These are phyloP conservation scores for Pleomassaria siparia DNA, from an alignment of 2,329 filamentous ascomycete genomes.

Conservation along the genomic window DNA sequence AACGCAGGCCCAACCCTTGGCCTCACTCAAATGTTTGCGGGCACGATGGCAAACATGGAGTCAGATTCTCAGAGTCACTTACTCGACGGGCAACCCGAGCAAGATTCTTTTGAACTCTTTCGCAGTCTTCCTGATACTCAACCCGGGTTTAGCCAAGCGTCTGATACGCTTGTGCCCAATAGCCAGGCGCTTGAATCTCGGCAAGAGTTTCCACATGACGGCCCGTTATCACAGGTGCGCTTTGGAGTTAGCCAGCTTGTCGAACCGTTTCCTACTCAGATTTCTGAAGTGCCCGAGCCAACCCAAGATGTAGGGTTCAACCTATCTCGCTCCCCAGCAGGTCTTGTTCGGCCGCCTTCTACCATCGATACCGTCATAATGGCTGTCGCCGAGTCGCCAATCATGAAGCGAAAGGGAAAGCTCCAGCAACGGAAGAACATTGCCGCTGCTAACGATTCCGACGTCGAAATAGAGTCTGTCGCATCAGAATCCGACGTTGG, in stretches of 20 bases:
- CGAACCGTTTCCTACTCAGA: slow-evolving; percentile 55
- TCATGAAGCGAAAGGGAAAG: slow-evolving; percentile 62
- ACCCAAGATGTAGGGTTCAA: slow-evolving; percentile 82
- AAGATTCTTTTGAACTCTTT: slow-evolving; percentile 55
- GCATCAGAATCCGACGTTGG: slow-evolving; percentile 16
- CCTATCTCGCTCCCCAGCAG: slow-evolving; percentile 67
- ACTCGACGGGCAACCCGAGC: slow-evolving; percentile 39
- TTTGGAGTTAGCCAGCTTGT: slow-evolving; percentile 42
- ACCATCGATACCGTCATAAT: slow-evolving; percentile 71
- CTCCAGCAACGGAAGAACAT: slow-evolving; percentile 51
- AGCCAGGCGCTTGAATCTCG: slow-evolving; percentile 50
- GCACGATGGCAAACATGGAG: slow-evolving; percentile 73
- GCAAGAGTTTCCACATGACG: slow-evolving; percentile 24
- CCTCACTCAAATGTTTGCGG: slow-evolving; percentile 86
- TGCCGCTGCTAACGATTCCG: slow-evolving; percentile 44
- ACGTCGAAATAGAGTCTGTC: slow-evolving; percentile 47
- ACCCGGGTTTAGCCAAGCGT: slow-evolving; percentile 63
- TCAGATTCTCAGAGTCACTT: slow-evolving; percentile 38
- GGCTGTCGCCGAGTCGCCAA: slow-evolving; percentile 62
- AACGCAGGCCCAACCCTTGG: slow-evolving; percentile 57
- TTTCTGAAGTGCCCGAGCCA: slow-evolving; percentile 70
- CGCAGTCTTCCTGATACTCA: slow-evolving; percentile 58
- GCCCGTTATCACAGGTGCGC: slow-evolving; percentile 24
- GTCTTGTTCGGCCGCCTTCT: slow-evolving; percentile 62
- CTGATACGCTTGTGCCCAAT: slow-evolving; percentile 58